These are phyloP conservation scores for Ilex paraguariensis DNA, from an alignment of 305 asterid genomes.

Conservation along the genomic window DNA sequence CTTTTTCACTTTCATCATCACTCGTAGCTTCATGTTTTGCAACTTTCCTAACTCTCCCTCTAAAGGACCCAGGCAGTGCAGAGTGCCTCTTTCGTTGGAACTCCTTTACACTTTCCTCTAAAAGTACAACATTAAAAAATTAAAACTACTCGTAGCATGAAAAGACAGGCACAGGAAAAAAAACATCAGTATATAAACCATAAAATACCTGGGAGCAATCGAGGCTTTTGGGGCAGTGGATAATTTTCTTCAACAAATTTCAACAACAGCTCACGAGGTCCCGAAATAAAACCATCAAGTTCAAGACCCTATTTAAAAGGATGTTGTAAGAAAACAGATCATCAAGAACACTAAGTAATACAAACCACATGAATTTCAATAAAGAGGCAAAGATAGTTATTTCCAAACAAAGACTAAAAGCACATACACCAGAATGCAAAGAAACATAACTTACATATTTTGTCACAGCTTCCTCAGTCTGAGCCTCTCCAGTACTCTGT, in stretches of 20 bases:
- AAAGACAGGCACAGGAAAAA: constrained; percentile 20
- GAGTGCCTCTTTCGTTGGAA: constrained; percentile 90
- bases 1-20: constrained; percentile 80
- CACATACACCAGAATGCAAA: constrained; percentile 4
- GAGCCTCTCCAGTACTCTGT: constrained; percentile 99
- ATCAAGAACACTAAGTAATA: constrained; percentile 11
- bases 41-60: constrained; percentile 81
- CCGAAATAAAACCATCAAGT: constrained; percentile 97
- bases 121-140: constrained; percentile 24
- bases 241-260: constrained; percentile 97
- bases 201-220: constrained; percentile 62
- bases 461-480: constrained; percentile 94
- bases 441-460: constrained; percentile 64
- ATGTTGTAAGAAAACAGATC: constrained; percentile 5
- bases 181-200: constrained; percentile 9
- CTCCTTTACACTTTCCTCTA: constrained; percentile 81
- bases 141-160: constrained; percentile 17
- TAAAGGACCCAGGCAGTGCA: constrained; percentile 65
- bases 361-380: constrained; percentile 3
- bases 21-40: constrained; percentile 72
- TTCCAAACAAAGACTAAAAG: constrained; percentile 1
- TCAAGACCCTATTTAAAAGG: constrained; percentile 65
- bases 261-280: constrained; percentile 95
- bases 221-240: constrained; percentile 95
- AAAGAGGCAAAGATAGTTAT: constrained; percentile 10